Evolutionary conservation across 768 basidiomycete species (phyloP).

Genomic region (Rickenella mellea): DNA sequence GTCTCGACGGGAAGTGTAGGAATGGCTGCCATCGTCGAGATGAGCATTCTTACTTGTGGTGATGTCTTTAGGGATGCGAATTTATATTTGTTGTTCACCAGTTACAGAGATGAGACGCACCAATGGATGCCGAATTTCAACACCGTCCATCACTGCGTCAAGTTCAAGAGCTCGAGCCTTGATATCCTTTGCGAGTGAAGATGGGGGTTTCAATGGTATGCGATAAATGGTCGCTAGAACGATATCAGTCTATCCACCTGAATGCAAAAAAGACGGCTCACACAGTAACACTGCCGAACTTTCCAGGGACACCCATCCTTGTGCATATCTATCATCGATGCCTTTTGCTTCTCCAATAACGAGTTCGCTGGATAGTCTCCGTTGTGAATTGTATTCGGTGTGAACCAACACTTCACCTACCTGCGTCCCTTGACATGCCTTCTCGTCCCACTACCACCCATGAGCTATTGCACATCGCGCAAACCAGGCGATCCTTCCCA

Average conservation of each 20-base stretch:
- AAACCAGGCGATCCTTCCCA: constrained; percentile 70
- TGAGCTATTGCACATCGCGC: constrained; percentile 58
- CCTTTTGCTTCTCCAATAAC: constrained; percentile 65
- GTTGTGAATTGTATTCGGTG: constrained; percentile 1
- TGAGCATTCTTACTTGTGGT: constrained; percentile 45
- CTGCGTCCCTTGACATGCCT: constrained; percentile 68
- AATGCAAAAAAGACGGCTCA: constrained; percentile 11
- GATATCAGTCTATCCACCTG: constrained; percentile 1
- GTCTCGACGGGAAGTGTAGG: constrained; percentile 8
- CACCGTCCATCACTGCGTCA: constrained; percentile 39
- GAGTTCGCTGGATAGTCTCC: constrained; percentile 45
- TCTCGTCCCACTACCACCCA: constrained; percentile 67
- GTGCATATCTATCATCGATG: constrained; percentile 57
- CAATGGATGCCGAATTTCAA: constrained; percentile 64
- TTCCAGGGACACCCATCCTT: constrained; percentile 84
- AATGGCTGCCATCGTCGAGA: constrained; percentile 30
- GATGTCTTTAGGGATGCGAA: constrained; percentile 33
- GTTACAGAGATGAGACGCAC: constrained; percentile 28
- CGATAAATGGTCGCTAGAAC: constrained; percentile 57
- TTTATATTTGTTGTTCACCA: constrained; percentile 4
- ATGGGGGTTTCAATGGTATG: constrained; percentile 60
- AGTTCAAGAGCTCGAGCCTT: constrained; percentile 44
- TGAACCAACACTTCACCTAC: constrained; percentile 40
- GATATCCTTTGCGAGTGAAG: constrained; percentile 51
- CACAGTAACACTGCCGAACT: constrained; percentile 70